These are phyloP conservation scores for Chytridiales sp. DNA, from an alignment of 371 early-diverging fungal genomes.

Conservation along the genomic window DNA sequence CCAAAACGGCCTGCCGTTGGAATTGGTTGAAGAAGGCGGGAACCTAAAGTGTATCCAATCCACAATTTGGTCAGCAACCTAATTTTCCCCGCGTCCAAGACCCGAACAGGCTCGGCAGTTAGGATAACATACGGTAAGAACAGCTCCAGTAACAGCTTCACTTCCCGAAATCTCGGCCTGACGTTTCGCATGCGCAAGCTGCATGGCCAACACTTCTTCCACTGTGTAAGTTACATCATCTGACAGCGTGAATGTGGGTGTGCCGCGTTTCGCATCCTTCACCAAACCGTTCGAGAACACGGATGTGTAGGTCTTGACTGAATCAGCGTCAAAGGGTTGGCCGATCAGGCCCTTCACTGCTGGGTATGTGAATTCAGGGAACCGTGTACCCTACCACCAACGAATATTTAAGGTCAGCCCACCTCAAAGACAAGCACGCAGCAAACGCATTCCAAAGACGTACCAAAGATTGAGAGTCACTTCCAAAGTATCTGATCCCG, in stretches of 20 bases:
- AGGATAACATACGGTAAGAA: constrained; percentile 74
- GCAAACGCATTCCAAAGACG: not conserved
- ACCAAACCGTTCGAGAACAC: constrained; percentile 74
- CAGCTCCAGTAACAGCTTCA: constrained; percentile 78
- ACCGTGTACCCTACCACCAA: constrained; percentile 44
- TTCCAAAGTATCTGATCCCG: constrained; percentile 81
- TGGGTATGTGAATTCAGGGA: constrained; percentile 79
- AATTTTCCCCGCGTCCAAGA: too few relatives aligned
- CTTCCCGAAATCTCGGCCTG: constrained; percentile 76
- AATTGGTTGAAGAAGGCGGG: constrained; percentile 86
- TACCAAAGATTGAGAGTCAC: constrained; percentile 82
- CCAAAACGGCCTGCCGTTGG: constrained; percentile 90
- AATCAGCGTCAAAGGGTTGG: constrained; percentile 65
- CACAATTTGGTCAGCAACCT: not conserved
- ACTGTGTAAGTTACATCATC: constrained; percentile 59
- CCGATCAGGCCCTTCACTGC: constrained; percentile 83
- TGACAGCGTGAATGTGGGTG: constrained; percentile 62
- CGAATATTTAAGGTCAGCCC: not conserved
- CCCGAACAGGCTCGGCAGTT: not conserved
- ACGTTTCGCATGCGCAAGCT: constrained; percentile 81
- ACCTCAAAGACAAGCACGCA: not conserved
- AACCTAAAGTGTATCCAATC: constrained; percentile 67
- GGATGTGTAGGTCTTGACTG: constrained; percentile 62
- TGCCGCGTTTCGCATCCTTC: constrained; percentile 61
- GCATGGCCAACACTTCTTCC: constrained; percentile 93